Conservation (phyloP, 805 yeast genomes). For the Zygoascus flipseniorum region DNA sequence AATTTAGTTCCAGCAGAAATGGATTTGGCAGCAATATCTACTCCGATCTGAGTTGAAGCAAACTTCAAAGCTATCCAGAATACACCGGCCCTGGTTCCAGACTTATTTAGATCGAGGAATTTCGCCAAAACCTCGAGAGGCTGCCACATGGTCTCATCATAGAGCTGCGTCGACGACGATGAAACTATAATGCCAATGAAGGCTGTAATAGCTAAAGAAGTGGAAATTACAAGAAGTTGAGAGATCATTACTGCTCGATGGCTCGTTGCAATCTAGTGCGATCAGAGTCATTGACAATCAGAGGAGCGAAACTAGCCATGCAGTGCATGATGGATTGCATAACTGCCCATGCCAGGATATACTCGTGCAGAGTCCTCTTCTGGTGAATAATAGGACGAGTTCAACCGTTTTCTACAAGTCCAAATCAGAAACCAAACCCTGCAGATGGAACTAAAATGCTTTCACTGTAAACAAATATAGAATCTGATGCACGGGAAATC, state of each 20-base stretch:
- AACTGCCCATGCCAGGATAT: conserved; percentile 75
- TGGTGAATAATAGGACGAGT: conserved; percentile 64
- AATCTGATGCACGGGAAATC: conserved; percentile 76
- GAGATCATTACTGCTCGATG: conserved; percentile 44
- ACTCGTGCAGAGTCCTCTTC: conserved; percentile 42
- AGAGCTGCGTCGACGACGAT: conserved; percentile 62
- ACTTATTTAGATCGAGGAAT: conserved; percentile 41
- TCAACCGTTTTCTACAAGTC: conserved; percentile 74
- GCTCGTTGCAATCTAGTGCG: conserved; percentile 69
- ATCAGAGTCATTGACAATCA: conserved; percentile 83
- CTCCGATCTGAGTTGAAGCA: conserved; percentile 69
- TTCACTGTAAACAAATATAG: conserved; percentile 79
- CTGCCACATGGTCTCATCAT: conserved; percentile 69
- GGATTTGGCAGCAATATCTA: conserved; percentile 54
- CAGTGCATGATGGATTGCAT: conserved; percentile 70
- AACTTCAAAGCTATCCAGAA: conserved; percentile 65
- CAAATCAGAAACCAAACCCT: conserved; percentile 77
- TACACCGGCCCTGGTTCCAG: conserved; percentile 67
- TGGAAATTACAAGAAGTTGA: conserved; percentile 58
- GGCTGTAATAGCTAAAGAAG: conserved; percentile 72
- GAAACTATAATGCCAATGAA: conserved; percentile 79
- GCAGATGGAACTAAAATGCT: conserved; percentile 75
- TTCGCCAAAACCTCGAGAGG: conserved; percentile 71
- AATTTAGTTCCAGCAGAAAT: conserved; percentile 46
- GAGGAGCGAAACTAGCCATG: conserved; percentile 80